Percentiles rank a stretch among this genome's conserved stretches.
Conservation (phyloP, 2,329 filamentous ascomycete genomes). For the Drechslerella coelobrocha region DNA sequence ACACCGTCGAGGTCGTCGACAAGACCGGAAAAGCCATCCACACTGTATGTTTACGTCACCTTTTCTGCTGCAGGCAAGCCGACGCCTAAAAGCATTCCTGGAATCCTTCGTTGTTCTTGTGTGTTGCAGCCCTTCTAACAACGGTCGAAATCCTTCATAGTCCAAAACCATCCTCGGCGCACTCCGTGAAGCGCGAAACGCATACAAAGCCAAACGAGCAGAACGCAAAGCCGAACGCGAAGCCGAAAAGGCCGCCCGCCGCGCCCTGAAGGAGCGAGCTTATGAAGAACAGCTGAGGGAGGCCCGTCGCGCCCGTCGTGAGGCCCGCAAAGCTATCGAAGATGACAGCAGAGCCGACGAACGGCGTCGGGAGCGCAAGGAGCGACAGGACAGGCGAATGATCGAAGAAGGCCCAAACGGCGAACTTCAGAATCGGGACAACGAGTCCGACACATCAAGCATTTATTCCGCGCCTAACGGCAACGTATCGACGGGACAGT, state of each 20-base stretch:
- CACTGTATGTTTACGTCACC: constrained; percentile 51
- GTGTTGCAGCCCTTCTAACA: background rate
- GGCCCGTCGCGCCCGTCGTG: constrained; percentile 47
- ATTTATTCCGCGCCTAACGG: constrained; percentile 37
- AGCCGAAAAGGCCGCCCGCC: constrained; percentile 42
- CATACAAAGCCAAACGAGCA: constrained; percentile 54
- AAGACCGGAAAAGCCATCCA: constrained; percentile 53
- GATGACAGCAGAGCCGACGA: constrained; percentile 28
- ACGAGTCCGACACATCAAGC: constrained; percentile 37
- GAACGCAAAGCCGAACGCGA: constrained; percentile 53
- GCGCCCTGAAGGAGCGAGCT: constrained; percentile 48
- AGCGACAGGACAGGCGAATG: constrained; percentile 30
- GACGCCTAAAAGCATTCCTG: background rate
- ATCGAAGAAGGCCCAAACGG: constrained; percentile 32
- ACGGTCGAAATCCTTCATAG: constrained; percentile 24
- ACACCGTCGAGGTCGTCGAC: constrained; percentile 53
- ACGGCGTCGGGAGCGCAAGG: constrained; percentile 33
- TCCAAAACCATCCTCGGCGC: constrained; percentile 54
- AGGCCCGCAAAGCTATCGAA: constrained; percentile 46
- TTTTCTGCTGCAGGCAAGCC: constrained; percentile 6
- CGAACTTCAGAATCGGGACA: constrained; percentile 25
- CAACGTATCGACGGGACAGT: constrained; percentile 40
- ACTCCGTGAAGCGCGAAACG: constrained; percentile 53
- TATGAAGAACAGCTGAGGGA: constrained; percentile 51
- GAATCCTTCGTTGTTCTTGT: constrained; percentile 1